Percentiles rank a stretch among this genome's conserved stretches.
These are phyloP conservation scores for Melanomma pulvis-pyrius DNA, from an alignment of 495 filamentous ascomycete genomes.

Conservation along the genomic window DNA sequence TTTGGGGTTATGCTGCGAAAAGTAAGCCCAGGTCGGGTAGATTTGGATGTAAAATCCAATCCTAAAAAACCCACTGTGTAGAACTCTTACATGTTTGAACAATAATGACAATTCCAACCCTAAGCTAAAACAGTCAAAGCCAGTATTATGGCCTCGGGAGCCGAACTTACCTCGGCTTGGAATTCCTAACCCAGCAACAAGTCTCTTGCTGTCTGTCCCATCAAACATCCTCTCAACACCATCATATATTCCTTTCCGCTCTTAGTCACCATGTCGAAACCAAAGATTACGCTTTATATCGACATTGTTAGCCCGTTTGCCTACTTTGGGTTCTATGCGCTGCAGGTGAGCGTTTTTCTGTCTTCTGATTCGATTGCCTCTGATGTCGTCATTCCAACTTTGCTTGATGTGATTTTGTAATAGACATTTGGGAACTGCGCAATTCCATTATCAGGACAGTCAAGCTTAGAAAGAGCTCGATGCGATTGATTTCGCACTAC, in stretches of 20 bases:
- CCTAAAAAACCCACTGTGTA: no score
- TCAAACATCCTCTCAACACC: background rate
- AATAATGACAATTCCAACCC: no score
- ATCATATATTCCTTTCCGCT: background rate
- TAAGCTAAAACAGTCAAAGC: no score
- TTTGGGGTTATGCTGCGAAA: background rate
- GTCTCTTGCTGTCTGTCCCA: background rate
- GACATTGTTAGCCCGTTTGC: slow-evolving; percentile 74
- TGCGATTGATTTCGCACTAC: no score
- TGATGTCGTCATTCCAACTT: slow-evolving; percentile 13
- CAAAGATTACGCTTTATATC: slow-evolving; percentile 67
- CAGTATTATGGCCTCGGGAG: background rate
- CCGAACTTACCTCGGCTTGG: background rate
- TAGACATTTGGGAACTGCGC: no score
- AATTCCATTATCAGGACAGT: no score
- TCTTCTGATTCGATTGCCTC: background rate
- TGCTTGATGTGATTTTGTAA: no score
- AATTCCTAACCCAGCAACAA: no score
- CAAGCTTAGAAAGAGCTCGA: no score
- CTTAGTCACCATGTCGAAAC: slow-evolving; percentile 41
- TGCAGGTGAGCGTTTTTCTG: slow-evolving; percentile 52
- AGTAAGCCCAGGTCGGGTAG: background rate
- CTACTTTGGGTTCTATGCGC: slow-evolving; percentile 67
- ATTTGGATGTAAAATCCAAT: background rate
- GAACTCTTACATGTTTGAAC: no score